phyloP scores from a whole-genome alignment of 1,284 basidiomycete species.

The Cutaneotrichosporon sp. region DNA sequence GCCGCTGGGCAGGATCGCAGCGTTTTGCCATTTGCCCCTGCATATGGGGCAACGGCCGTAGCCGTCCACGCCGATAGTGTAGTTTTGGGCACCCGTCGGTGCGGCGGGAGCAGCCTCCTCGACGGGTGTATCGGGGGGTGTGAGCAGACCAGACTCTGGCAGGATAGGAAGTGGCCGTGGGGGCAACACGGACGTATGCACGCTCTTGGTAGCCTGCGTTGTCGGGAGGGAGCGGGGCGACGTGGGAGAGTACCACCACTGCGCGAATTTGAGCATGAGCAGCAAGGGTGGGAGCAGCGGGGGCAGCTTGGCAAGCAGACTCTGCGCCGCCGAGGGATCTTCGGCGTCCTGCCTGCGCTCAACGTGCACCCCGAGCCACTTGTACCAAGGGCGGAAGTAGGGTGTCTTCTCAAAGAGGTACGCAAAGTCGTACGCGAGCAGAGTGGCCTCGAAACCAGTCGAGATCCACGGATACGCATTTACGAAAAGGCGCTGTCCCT shows the following conservation, averaged over 20 bases:
- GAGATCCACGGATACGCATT: conserved; percentile 75
- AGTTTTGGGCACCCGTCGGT: conserved; percentile 5
- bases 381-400: conserved; percentile 87
- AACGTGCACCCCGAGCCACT: conserved; percentile 70
- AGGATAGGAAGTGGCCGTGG: conserved; percentile 60
- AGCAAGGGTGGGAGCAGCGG: conserved; percentile 75
- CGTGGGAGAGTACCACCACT: conserved; percentile 98
- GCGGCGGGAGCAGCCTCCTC: conserved; percentile 38
- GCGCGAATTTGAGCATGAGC: conserved; percentile 93
- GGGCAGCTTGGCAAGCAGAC: conserved; percentile 23
- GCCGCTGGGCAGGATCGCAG: conserved; percentile 83
- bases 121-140: conserved; percentile 55
- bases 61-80: conserved; percentile 44
- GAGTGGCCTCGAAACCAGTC: conserved; percentile 68
- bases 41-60: conserved; percentile 86
- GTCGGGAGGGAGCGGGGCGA: conserved; percentile 73
- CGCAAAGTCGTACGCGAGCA: conserved; percentile 76
- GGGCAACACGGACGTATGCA: conserved; percentile 65
- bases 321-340: conserved; percentile 7
- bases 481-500: conserved; percentile 54
- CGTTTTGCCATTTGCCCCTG: conserved; percentile 68
- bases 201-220: conserved; percentile 59
- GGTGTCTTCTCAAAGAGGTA: conserved; percentile 86
- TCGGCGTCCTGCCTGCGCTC: conserved; percentile 27
- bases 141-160: conserved; percentile 24